These are phyloP conservation scores for Exophiala viscosa DNA, from an alignment of 2,329 filamentous ascomycete species.

Conservation along the genomic window DNA sequence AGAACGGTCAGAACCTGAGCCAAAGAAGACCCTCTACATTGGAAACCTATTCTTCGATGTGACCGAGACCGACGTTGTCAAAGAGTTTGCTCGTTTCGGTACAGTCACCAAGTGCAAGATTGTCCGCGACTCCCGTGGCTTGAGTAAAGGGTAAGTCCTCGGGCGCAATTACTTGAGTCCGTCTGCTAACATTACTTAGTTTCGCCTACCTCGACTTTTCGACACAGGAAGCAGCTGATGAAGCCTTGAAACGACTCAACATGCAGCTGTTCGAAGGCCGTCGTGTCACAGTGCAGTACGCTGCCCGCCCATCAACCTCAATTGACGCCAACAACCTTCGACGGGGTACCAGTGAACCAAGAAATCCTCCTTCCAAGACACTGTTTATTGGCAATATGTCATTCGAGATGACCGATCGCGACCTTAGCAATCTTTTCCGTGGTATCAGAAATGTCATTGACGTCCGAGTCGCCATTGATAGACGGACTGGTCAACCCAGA, in stretches of 20 bases:
- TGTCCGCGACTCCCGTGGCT: conserved; percentile 58
- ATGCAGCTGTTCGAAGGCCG: conserved; percentile 62
- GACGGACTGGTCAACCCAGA: conserved; percentile 72
- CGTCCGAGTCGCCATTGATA: conserved; percentile 78
- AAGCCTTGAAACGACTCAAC: conserved; percentile 57
- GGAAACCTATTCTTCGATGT: conserved; percentile 70
- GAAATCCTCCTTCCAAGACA: conserved; percentile 56
- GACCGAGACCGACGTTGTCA: conserved; percentile 56
- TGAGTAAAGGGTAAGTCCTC: conserved; percentile 63
- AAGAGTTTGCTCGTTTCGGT: conserved; percentile 59
- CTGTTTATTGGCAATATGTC: conserved; percentile 84
- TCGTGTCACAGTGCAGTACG: conserved; percentile 60
- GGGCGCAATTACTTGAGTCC: not conserved
- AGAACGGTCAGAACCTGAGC: conserved; percentile 17
- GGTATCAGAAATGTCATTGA: conserved; percentile 67
- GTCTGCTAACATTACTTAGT: conserved; percentile 38
- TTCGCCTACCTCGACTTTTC: conserved; percentile 66
- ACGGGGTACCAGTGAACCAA: conserved; percentile 1
- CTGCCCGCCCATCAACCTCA: conserved; percentile 31
- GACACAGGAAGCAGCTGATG: conserved; percentile 49
- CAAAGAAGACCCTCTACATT: conserved; percentile 56
- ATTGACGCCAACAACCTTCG: not conserved
- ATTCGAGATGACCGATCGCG: conserved; percentile 78
- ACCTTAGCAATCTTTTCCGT: conserved; percentile 74
- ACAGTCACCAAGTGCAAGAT: conserved; percentile 52